Evolutionary conservation across 768 basidiomycete genomes (phyloP), one percentile per base, ranked within the genome.

Genomic region (Porphyrellus cyaneotinctus): DNA sequence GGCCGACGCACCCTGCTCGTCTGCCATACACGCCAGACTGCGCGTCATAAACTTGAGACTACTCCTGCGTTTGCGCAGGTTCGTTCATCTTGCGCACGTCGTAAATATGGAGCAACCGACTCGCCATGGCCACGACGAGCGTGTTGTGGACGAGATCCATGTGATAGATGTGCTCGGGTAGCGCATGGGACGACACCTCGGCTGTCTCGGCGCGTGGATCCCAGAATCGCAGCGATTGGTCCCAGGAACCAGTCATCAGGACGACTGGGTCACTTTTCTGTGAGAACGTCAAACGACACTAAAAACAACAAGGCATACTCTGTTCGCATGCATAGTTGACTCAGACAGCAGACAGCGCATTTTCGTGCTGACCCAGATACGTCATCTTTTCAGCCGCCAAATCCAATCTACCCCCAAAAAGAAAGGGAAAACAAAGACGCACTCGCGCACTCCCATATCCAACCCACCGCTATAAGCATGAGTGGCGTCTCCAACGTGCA

Each of bases 11-110:
- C 94, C 95, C 73, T 93, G 82, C 2, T 94, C 94, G 66, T 91
- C 89, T 2, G 81, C 78, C 95, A 98, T 98, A 65, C 91, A 92
- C 14, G 88, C 91, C 48, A 99, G 70, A 43, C 86, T 87, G 52
- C 93, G 75, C 36, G 95, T 97, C 88, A 97, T 88, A 66, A 89
- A 97, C 70, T 97, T 97, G 54, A 99, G 70, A 58, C 91, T 93
- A 66, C 91, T 93, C 97, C 56, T 95, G 72, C 67, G 84, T 79
- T 64, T 94, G 90, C 47, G 81, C 77, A 0, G 90, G 87, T 47
- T 77, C 72, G 50, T 78, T 75, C 82, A 97, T 87, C 55, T 84
- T 85, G 24, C 91, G 77, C 15, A 92, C 74, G 60, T 95, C 91
- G 61, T 89, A 97, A 13, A 97, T 92, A 63, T 90, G 82, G 62